Evolutionary conservation across 192 early-diverging fungal species (phyloP).

Genomic region (Dissophora ornata): DNA sequence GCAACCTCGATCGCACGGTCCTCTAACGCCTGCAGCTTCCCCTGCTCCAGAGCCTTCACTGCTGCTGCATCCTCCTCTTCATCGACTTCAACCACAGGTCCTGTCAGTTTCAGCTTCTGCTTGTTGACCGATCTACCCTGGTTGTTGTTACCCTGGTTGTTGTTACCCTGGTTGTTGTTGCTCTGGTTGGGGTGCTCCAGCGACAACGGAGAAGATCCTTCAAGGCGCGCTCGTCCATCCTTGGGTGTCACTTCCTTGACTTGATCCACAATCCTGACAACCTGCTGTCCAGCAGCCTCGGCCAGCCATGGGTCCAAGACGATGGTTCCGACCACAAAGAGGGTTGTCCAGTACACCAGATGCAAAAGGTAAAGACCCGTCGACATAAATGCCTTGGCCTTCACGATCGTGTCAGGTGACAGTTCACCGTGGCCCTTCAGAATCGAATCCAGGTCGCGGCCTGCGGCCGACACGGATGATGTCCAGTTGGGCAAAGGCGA

Average conservation of each 20-base stretch:
- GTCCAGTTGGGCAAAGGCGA: neutral
- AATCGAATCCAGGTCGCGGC: constrained; percentile 43
- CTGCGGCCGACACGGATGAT: constrained; percentile 7
- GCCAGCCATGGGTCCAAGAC: constrained; percentile 58
- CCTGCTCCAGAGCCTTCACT: neutral
- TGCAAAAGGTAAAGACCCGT: constrained; percentile 52
- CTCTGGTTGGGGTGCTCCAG: no score
- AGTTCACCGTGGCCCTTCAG: constrained; percentile 16
- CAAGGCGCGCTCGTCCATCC: neutral
- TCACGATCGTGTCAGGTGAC: constrained; percentile 33
- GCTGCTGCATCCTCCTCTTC: neutral
- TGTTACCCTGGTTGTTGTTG: no score
- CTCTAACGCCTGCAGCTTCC: constrained; percentile 17
- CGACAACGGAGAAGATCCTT: no score
- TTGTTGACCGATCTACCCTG: no score
- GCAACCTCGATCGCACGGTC: constrained; percentile 43
- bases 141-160: no score
- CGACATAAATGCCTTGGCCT: constrained; percentile 35
- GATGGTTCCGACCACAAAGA: constrained; percentile 55
- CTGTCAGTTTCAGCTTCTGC: neutral
- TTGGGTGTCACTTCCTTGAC: constrained; percentile 22
- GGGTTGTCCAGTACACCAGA: constrained; percentile 57
- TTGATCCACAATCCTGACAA: constrained; percentile 55
- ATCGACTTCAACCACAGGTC: neutral
- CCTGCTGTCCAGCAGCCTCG: constrained; percentile 56